Evolutionary conservation across 164 flowering plant species (phyloP).

Genomic region (Sedum album): DNA sequence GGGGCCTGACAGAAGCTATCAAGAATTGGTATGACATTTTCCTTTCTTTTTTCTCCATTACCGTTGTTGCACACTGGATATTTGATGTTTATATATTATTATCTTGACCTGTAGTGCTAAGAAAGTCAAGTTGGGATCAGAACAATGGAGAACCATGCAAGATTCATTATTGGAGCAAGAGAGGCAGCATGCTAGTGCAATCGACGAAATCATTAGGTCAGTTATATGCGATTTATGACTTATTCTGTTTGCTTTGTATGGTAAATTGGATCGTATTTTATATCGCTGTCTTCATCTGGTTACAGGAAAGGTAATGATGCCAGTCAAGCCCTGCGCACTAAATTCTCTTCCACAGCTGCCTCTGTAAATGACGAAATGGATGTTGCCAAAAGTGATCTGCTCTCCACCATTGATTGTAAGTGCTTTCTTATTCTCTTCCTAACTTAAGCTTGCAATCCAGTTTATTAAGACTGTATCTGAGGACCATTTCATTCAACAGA

Average conservation of each 20-base stretch:
- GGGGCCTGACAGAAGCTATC: background rate
- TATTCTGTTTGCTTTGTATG: background rate
- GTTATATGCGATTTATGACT: background rate
- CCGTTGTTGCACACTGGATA: background rate
- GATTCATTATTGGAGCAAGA: background rate
- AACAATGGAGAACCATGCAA: background rate
- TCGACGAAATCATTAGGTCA: background rate
- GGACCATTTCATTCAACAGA: background rate
- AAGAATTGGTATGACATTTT: background rate
- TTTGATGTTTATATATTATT: background rate
- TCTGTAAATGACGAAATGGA: constrained; percentile 1
- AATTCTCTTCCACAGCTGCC: background rate
- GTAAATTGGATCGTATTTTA: background rate
- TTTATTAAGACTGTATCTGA: background rate
- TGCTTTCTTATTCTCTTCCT: background rate
- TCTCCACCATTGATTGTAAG: constrained; percentile 4
- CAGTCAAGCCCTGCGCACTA: constrained; percentile 1
- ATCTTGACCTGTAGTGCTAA: background rate
- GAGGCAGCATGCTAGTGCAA: background rate
- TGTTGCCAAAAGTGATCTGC: constrained; percentile 2
- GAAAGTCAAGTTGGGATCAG: constrained; percentile 8
- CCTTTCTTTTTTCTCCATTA: background rate
- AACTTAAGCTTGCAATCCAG: background rate
- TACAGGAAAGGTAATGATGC: background rate
- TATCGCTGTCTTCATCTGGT: background rate